Evolutionary conservation across 208 protist genomes (phyloP).

Genomic region (Trypanosoma mega): DNA sequence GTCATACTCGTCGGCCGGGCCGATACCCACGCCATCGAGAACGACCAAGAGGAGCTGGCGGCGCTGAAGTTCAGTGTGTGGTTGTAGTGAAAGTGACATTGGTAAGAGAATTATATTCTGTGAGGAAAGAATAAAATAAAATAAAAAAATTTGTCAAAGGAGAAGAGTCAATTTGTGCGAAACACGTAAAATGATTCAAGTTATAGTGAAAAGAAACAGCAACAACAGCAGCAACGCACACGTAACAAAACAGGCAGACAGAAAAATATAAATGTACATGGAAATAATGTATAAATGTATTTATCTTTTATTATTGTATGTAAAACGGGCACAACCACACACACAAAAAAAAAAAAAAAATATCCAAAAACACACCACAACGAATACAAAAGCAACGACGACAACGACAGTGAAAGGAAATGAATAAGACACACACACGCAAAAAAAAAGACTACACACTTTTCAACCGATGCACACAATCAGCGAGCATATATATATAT

Average conservation of each 20-base stretch:
- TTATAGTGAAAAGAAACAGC: no score
- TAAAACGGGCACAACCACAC: no score
- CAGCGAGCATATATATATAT: no score
- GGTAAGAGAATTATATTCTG: not conserved
- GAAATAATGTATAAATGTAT: constrained; percentile 10
- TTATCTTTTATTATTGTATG: no score
- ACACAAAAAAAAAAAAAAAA: no score
- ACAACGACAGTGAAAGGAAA: not conserved
- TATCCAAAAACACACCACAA: not conserved
- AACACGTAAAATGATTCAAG: no score
- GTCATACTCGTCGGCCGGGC: constrained; percentile 88
- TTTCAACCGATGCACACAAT: no score
- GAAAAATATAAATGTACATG: no score
- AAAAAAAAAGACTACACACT: not conserved
- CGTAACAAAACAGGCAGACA: no score
- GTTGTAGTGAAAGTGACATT: constrained; percentile 61
- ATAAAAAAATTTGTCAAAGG: no score
- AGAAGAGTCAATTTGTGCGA: no score
- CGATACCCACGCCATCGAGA: constrained; percentile 90
- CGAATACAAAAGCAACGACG: not conserved
- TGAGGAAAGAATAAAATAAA: constrained; percentile 3
- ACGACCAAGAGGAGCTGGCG: constrained; percentile 85
- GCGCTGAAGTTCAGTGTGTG: constrained; percentile 68
- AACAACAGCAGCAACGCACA: no score
- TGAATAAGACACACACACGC: not conserved